A percentile compares a stretch with the other conserved stretches of the same genome.
phyloP scores from a whole-genome alignment of 768 basidiomycete genomes.

The Trametes punicea region DNA sequence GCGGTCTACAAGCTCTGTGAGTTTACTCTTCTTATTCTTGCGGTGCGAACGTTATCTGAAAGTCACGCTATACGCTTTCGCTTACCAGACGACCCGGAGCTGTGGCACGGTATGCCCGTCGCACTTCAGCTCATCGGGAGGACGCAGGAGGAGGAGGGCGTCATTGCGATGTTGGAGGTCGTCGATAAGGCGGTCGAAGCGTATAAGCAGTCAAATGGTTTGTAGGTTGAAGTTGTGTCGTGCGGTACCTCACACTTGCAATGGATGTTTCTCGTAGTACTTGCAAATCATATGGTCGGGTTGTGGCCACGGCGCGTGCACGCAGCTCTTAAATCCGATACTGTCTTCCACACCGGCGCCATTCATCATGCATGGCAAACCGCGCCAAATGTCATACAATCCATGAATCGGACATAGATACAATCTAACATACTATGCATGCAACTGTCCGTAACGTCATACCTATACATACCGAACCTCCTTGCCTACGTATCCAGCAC shows the following conservation, averaged over 20 bases:
- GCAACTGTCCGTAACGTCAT: slow-evolving; percentile 8
- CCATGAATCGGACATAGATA: slow-evolving; percentile 9
- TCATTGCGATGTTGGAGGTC: slow-evolving; percentile 46
- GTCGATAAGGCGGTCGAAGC: slow-evolving; percentile 38
- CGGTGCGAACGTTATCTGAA: not conserved
- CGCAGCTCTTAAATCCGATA: too few species aligned
- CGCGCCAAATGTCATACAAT: not conserved
- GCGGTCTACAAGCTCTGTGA: slow-evolving; percentile 43
- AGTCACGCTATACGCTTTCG: not conserved
- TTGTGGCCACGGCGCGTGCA: too few species aligned
- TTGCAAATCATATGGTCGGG: too few species aligned
- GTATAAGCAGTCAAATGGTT: not conserved
- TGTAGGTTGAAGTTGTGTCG: too few species aligned
- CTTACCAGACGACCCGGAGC: slow-evolving; percentile 40
- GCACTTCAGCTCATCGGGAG: slow-evolving; percentile 47
- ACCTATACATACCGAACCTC: not conserved
- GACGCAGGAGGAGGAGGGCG: slow-evolving; percentile 50
- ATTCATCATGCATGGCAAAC: not conserved
- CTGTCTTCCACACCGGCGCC: too few species aligned
- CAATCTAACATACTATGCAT: slow-evolving; percentile 8
- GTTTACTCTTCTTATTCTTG: slow-evolving; percentile 18
- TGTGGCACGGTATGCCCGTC: slow-evolving; percentile 44
- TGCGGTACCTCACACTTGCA: too few species aligned
- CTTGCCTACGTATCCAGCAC: not conserved
- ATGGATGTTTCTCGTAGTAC: too few species aligned